Percentiles rank a stretch among this genome's conserved stretches.
Evolutionary conservation across 2,329 filamentous ascomycete species (phyloP).

Genomic region (Neonectria coccinea): DNA sequence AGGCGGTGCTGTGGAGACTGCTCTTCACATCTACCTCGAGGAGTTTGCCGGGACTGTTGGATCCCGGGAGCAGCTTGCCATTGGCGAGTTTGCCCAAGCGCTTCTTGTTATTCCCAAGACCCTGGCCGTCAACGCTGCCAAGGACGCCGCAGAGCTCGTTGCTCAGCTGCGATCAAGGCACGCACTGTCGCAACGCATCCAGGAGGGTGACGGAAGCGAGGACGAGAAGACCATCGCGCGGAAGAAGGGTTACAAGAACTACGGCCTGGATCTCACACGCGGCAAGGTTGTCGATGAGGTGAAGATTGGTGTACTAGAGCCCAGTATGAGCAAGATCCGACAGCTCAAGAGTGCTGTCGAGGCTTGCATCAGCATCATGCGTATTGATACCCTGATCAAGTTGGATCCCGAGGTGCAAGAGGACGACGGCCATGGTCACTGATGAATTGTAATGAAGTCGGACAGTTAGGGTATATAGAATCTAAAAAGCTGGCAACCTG

Average conservation of each 20-base stretch:
- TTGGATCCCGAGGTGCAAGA: slow-evolving; percentile 86
- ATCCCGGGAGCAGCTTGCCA: slow-evolving; percentile 96
- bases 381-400: slow-evolving; percentile 98
- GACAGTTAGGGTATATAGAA: slow-evolving; percentile 41
- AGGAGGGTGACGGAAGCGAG: slow-evolving; percentile 84
- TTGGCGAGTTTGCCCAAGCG: slow-evolving; percentile 95
- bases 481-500: slow-evolving; percentile 43
- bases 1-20: slow-evolving; percentile 97
- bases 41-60: slow-evolving; percentile 98
- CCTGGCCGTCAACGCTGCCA: slow-evolving; percentile 94
- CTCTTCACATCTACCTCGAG: slow-evolving; percentile 98
- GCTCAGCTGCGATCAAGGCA: slow-evolving; percentile 95
- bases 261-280: slow-evolving; percentile 89
- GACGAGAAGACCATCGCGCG: slow-evolving; percentile 90
- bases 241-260: slow-evolving; percentile 99
- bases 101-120: slow-evolving; percentile 97
- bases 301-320: slow-evolving; percentile 95
- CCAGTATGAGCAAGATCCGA: slow-evolving; percentile 97
- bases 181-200: slow-evolving; percentile 90
- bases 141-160: slow-evolving; percentile 94
- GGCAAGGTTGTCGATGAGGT: slow-evolving; percentile 93
- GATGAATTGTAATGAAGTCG: slow-evolving; percentile 46
- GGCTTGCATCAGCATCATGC: slow-evolving; percentile 98
- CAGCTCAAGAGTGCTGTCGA: slow-evolving; percentile 99
- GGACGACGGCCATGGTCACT: slow-evolving; percentile 86